A percentile compares a stretch with the other conserved stretches of the same genome.
phyloP scores from a whole-genome alignment of 2,329 filamentous ascomycete genomes.

The Davidsoniella virescens region DNA sequence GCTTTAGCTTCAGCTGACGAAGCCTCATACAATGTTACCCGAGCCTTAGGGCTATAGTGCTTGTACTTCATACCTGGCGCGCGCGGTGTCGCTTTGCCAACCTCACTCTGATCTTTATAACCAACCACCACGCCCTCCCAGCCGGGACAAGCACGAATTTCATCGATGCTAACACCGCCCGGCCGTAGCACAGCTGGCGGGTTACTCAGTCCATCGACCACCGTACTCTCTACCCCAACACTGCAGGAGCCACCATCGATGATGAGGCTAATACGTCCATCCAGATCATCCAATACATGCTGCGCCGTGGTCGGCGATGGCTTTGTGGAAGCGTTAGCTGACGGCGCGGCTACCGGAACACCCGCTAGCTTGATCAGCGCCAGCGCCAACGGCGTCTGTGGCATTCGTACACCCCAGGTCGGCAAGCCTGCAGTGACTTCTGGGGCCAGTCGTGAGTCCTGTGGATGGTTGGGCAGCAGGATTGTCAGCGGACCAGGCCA shows the following conservation, averaged over 20 bases:
- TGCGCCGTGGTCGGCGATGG: conserved; percentile 82
- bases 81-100: conserved; percentile 47
- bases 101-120: conserved; percentile 61
- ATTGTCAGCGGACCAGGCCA: conserved; percentile 95
- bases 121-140: conserved; percentile 67
- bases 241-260: conserved; percentile 74
- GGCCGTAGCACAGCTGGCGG: conserved; percentile 75
- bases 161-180: conserved; percentile 71
- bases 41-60: conserved; percentile 86
- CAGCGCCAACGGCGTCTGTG: conserved; percentile 60
- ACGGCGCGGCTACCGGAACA: conserved; percentile 74
- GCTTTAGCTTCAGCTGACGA: conserved; percentile 21
- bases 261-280: conserved; percentile 69
- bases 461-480: conserved; percentile 54
- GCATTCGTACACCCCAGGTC: conserved; percentile 86
- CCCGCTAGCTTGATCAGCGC: conserved; percentile 68
- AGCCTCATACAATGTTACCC: conserved; percentile 66
- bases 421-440: conserved; percentile 76
- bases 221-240: conserved; percentile 91
- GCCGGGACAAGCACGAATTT: conserved; percentile 54
- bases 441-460: conserved; percentile 56
- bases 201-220: conserved; percentile 72
- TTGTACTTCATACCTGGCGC: conserved; percentile 99
- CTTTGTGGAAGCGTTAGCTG: conserved; percentile 84
- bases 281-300: conserved; percentile 74